Percentiles rank a stretch among this genome's conserved stretches.
phyloP scores from a whole-genome alignment of 306 rosid genomes.

The Amphicarpaea edgeworthii region DNA sequence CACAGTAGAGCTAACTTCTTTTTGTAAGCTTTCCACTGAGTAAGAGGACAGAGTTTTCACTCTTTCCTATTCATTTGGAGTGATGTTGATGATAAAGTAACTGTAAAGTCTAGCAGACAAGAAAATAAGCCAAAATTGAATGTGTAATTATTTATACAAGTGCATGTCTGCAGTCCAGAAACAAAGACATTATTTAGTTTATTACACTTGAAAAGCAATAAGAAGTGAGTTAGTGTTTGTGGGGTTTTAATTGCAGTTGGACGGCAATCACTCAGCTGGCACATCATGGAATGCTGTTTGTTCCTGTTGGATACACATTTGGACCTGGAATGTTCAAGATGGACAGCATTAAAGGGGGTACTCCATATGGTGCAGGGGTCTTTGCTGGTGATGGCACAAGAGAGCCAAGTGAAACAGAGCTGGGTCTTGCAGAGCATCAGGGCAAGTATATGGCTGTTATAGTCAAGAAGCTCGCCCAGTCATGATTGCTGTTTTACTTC shows the following conservation, averaged over 20 bases:
- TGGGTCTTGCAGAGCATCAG: slow-evolving; percentile 93
- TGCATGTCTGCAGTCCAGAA: slow-evolving; percentile 18
- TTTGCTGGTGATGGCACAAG: slow-evolving; percentile 94
- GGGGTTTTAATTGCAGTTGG: slow-evolving; percentile 72
- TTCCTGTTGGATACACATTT: slow-evolving; percentile 94
- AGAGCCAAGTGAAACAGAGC: slow-evolving; percentile 80
- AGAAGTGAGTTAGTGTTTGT: slow-evolving; percentile 16
- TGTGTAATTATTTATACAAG: slow-evolving; percentile 4
- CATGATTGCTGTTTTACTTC: slow-evolving; percentile 54
- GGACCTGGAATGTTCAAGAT: slow-evolving; percentile 94
- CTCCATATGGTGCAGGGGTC: slow-evolving; percentile 95
- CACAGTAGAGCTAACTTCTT: neutral
- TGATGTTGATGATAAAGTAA: slow-evolving; percentile 12
- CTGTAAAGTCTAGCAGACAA: slow-evolving; percentile 3
- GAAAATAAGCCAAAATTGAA: slow-evolving; percentile 26
- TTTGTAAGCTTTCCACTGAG: neutral
- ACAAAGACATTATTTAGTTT: neutral
- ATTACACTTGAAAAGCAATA: slow-evolving; percentile 11
- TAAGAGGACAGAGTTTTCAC: neutral
- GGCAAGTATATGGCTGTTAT: slow-evolving; percentile 92
- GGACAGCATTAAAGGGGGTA: slow-evolving; percentile 88
- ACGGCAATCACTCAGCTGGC: slow-evolving; percentile 94
- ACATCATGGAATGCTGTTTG: slow-evolving; percentile 96
- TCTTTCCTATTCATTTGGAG: slow-evolving; percentile 13
- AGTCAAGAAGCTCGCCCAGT: slow-evolving; percentile 71